Percentiles rank a stretch among this genome's conserved stretches.
Conservation (phyloP, 192 early-diverging fungal species). For the Linnemannia schmuckeri region DNA sequence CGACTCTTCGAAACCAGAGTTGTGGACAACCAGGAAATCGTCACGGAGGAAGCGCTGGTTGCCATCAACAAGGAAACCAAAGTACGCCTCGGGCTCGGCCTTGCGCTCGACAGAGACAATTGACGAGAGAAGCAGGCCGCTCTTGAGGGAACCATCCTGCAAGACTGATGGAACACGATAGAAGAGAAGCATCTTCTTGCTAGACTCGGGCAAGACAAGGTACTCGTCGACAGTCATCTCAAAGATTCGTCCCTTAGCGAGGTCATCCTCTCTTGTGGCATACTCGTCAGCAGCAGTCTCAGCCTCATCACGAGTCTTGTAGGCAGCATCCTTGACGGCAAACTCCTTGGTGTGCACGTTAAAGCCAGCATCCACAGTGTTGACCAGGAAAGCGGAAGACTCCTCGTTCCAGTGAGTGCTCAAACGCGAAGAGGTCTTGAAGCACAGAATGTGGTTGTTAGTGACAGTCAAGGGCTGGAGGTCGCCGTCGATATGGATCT, state of each 20-base stretch:
- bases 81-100: slow-evolving; percentile 46
- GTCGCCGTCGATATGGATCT: slow-evolving; percentile 19
- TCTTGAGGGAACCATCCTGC: background rate
- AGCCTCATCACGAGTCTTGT: background rate
- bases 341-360: slow-evolving; percentile 16
- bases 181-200: slow-evolving; percentile 7
- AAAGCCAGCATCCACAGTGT: background rate
- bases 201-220: slow-evolving; percentile 13
- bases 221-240: slow-evolving; percentile 48
- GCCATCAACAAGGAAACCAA: slow-evolving; percentile 65
- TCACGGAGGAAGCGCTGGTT: slow-evolving; percentile 68
- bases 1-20: slow-evolving; percentile 80
- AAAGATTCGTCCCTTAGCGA: background rate
- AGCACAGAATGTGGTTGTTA: slow-evolving; percentile 57
- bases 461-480: slow-evolving; percentile 43
- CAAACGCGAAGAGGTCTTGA: slow-evolving; percentile 26
- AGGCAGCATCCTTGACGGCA: background rate
- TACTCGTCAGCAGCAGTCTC: slow-evolving; percentile 16
- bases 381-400: slow-evolving; percentile 4
- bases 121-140: slow-evolving; percentile 17
- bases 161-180: background rate
- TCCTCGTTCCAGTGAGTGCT: slow-evolving; percentile 23
- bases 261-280: background rate
- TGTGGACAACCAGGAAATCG: slow-evolving; percentile 40
- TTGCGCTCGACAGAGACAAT: slow-evolving; percentile 24